Conservation (phyloP, 495 filamentous ascomycete genomes). For the Hypoxylon fragiforme region DNA sequence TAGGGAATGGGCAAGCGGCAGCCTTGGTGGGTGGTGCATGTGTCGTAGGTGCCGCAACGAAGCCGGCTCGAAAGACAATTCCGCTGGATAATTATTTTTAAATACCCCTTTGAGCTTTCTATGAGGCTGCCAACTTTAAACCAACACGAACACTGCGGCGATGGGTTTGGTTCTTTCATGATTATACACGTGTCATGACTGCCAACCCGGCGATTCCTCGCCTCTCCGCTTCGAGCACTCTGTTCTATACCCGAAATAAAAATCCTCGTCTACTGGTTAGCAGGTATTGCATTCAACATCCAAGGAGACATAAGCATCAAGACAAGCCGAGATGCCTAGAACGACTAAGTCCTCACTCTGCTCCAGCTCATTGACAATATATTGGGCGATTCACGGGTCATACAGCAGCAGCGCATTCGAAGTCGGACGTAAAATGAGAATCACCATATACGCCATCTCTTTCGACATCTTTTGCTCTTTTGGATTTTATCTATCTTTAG, state of each 20-base stretch:
- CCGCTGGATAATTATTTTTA: conserved; percentile 17
- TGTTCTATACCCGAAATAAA: conserved; percentile 1
- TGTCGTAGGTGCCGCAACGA: conserved; percentile 74
- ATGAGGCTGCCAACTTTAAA: conserved; percentile 5
- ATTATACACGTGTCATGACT: conserved; percentile 34
- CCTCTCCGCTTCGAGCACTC: conserved; percentile 11
- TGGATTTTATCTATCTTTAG: conserved; percentile 7
- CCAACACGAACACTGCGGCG: conserved; percentile 8
- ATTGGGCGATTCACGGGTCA: not conserved
- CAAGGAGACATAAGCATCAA: not conserved
- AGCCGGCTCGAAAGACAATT: conserved; percentile 35
- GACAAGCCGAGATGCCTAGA: conserved; percentile 2
- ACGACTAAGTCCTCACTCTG: not conserved
- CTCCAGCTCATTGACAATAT: not conserved
- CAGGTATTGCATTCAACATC: not conserved
- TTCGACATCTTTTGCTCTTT: conserved; percentile 18
- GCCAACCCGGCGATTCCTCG: conserved; percentile 15
- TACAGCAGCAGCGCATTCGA: conserved; percentile 6
- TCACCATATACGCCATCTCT: conserved; percentile 20
- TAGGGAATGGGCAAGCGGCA: conserved; percentile 85
- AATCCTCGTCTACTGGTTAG: not conserved
- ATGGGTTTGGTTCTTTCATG: conserved; percentile 29
- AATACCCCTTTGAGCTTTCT: not conserved
- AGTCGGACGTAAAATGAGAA: conserved; percentile 9
- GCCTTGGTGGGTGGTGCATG: conserved; percentile 81